Percentiles rank a stretch among this genome's conserved stretches.
These are phyloP conservation scores for Nannizzia gypsea DNA, from an alignment of 2,329 filamentous ascomycete species.

Conservation along the genomic window DNA sequence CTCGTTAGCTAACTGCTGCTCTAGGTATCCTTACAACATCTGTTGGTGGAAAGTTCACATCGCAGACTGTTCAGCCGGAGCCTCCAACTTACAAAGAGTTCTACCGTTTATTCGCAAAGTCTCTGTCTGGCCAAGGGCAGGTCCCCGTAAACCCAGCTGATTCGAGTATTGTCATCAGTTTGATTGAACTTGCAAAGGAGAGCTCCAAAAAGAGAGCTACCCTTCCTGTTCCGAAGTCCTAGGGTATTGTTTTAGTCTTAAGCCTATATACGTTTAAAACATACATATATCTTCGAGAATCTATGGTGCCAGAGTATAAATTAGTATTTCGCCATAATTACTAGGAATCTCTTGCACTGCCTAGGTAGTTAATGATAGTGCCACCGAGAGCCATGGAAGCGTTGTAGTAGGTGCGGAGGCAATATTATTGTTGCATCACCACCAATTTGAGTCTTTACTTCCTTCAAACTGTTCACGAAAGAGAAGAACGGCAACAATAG, in stretches of 20 bases:
- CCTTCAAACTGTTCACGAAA: too few species aligned
- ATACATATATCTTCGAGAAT: too few species aligned
- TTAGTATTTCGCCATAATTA: too few species aligned
- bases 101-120: constrained; percentile 46
- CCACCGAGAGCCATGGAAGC: too few species aligned
- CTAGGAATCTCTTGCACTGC: too few species aligned
- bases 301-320: too few species aligned
- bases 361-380: too few species aligned
- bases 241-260: neutral
- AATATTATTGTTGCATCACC: too few species aligned
- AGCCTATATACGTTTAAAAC: too few species aligned
- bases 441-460: too few species aligned
- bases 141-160: constrained; percentile 45
- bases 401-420: too few species aligned
- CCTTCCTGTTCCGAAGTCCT: constrained; percentile 23
- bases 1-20: neutral
- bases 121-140: constrained; percentile 41
- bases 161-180: constrained; percentile 42
- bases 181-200: constrained; percentile 46
- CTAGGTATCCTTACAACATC: constrained; percentile 40
- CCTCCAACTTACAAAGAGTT: constrained; percentile 47
- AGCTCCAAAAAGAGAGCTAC: constrained; percentile 43
- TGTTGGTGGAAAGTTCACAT: constrained; percentile 39
- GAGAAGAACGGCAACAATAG: too few species aligned
- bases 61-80: constrained; percentile 41